Base-by-base conservation (phyloP, 805 yeast species). In the Spencermartinsiella europaea region DNA sequence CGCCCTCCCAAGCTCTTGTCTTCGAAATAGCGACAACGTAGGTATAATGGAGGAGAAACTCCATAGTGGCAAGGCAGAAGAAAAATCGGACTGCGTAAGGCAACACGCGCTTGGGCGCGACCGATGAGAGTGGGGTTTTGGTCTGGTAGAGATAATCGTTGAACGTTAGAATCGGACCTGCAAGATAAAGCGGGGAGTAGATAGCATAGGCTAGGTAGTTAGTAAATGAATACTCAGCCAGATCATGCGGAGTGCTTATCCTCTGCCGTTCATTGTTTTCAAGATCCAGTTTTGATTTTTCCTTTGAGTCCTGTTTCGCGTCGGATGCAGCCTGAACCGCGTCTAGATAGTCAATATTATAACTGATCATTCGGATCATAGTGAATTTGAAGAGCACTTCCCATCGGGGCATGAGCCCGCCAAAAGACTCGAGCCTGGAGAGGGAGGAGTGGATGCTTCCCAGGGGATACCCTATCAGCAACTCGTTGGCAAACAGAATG, bases 331-430 rank as follows among this genome's bases (percentile, higher is more conserved):
- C 40, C 20, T 44, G 41, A 16, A 21, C 31, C 12, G 61, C 59
- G 21, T 54, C 51, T 22, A 64, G 40, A 57, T 76, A 88, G 66
- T 93, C 99, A 51, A 86, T 61, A 53, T 86, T 85, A 64, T 75
- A 93, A 49, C 96, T 86, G 39, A 93, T 67, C 75, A 89, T 79
- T 58, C 97, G 75, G 45, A 93, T 72, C 49, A 91, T 68, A 1
- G 95, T 83, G 66, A 95, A 89, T 66, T 93, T 93, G 73, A 81
- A 93, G 57, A 85, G 87, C 2, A 93, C 97, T 61, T 93, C 97
- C 99, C 99, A 93, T 57, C 98, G 75, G 15, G 80, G 73, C 50
- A 93, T 81, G 12, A 90, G 74, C 0, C 98, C 97, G 40, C 75
- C 74, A 55, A 76, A 83, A 0, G 76, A 56, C 58, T 88, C 95